Percentiles rank a stretch among this genome's conserved stretches.
These are phyloP conservation scores for Calvatia gigantea DNA, from an alignment of 768 basidiomycete species.

Conservation along the genomic window DNA sequence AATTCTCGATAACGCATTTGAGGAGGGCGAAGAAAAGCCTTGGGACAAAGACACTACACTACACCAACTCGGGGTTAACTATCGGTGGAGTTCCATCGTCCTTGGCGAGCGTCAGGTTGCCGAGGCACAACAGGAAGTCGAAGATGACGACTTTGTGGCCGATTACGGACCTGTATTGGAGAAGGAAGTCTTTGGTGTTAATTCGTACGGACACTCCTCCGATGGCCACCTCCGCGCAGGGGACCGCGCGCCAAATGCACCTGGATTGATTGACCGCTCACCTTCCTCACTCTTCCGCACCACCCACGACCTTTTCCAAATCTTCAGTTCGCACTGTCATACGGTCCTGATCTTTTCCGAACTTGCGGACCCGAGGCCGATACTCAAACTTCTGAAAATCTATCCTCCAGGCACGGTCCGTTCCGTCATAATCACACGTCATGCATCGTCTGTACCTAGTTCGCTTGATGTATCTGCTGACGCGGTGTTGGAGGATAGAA, in stretches of 20 bases:
- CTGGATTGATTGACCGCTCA: conserved; percentile 17
- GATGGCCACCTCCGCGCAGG: conserved; percentile 32
- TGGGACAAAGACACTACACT: conserved; percentile 24
- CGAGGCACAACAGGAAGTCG: conserved; percentile 13
- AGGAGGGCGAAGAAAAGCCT: conserved; percentile 6
- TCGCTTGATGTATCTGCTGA: conserved; percentile 1
- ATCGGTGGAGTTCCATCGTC: conserved; percentile 46
- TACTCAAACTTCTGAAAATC: conserved; percentile 11
- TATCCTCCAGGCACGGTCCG: conserved; percentile 15
- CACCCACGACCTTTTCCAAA: conserved; percentile 20
- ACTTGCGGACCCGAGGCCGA: conserved; percentile 5
- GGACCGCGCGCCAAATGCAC: conserved; percentile 43
- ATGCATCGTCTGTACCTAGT: background rate
- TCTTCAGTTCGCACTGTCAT: conserved; percentile 27
- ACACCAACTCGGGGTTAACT: conserved; percentile 49
- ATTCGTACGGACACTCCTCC: conserved; percentile 22
- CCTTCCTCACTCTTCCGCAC: conserved; percentile 9
- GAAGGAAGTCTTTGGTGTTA: conserved; percentile 6
- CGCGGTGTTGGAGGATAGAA: conserved; percentile 20
- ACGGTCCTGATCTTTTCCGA: conserved; percentile 31
- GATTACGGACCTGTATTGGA: conserved; percentile 7
- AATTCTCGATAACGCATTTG: conserved; percentile 10
- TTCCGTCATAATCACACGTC: conserved; percentile 15
- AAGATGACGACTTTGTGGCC: conserved; percentile 14
- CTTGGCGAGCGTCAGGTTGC: conserved; percentile 33